These are phyloP conservation scores for Diplocarpon rosae DNA, from an alignment of 2,329 filamentous ascomycete genomes.

Conservation along the genomic window DNA sequence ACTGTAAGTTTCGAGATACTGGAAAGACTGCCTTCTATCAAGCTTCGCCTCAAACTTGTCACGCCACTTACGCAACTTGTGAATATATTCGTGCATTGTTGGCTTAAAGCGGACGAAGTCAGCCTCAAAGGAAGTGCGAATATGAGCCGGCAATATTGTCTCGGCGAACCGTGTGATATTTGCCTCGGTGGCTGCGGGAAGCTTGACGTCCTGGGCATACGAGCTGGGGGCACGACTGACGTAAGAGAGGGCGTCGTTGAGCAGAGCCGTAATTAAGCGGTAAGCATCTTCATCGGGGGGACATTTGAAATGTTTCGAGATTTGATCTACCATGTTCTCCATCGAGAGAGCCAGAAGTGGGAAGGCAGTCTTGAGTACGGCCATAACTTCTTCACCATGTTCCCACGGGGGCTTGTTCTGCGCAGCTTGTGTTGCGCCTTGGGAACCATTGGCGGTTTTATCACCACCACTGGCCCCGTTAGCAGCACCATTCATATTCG, in stretches of 20 bases:
- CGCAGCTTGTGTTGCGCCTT: constrained; percentile 19
- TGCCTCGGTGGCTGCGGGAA: constrained; percentile 80
- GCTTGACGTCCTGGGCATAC: constrained; percentile 82
- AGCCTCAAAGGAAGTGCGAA: constrained; percentile 91
- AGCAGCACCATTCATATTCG: constrained; percentile 17
- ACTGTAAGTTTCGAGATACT: constrained; percentile 66
- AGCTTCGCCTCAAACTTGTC: constrained; percentile 98
- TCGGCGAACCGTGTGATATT: constrained; percentile 97
- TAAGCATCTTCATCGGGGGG: constrained; percentile 97
- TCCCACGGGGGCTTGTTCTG: constrained; percentile 80
- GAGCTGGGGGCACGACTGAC: constrained; percentile 78
- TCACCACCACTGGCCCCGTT: background rate
- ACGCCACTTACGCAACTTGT: constrained; percentile 89
- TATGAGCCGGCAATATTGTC: constrained; percentile 87
- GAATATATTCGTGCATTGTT: constrained; percentile 97
- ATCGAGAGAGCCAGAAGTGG: constrained; percentile 91
- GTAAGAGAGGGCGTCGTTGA: constrained; percentile 91
- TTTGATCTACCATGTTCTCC: constrained; percentile 99
- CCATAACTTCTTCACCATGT: constrained; percentile 89
- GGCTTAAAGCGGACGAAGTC: constrained; percentile 94
- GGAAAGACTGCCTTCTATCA: constrained; percentile 51
- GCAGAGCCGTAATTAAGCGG: constrained; percentile 86
- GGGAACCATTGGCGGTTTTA: constrained; percentile 32
- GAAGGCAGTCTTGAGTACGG: constrained; percentile 92
- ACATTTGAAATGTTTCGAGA: constrained; percentile 98